Base-by-base conservation (phyloP, 139 green algal species). In the Diplosphaera chodatii region DNA sequence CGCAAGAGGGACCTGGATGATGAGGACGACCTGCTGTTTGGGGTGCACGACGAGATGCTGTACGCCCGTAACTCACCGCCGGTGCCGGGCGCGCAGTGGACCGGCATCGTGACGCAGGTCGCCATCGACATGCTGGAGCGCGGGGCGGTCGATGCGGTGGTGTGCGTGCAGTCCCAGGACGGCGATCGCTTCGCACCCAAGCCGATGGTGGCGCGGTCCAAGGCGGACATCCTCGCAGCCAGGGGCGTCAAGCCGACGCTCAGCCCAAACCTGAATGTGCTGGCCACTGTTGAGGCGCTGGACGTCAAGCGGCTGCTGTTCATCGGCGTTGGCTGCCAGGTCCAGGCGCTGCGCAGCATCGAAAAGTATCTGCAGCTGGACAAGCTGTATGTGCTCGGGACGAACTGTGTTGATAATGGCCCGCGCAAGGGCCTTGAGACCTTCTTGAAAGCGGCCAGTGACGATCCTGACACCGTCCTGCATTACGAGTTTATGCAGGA, bases 401-500 rank as follows among this genome's bases (percentile, higher is more conserved):
- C 91, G 41, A 96, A 96, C 80, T 97, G 91, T 69, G 78, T 89
- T 1, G 93, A 98, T 85, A 98, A 98, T 77, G 93, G 93, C 4
- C 82, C 87, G 0, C 82, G 90, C 2, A 71, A 90, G 67, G 89
- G 88, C 0, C 80, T 98, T 64, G 83, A 89, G 33, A 96, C 95
- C 80, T 98, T 98, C 78, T 78, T 98, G 3, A 77, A 87, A 1
- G 89, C 85, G 1, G 93, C 94, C 69, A 91, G 79, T 73, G 70
- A 70, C 23, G 66, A 87, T 27, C 91, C 93, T 8, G 88, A 83
- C 22, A 93, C 84, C 4, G 91, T 88, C 59, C 80, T 91, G 73
- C 91, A 98, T 76, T 99, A 99, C 73, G 95, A 99, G 84, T 99
- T 99, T 86, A 97, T 97, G 92, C 90, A 87, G 75, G 88, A 93